Evolutionary conservation across 2,329 filamentous ascomycete species (phyloP).

Genomic region (Penicillium sp.): DNA sequence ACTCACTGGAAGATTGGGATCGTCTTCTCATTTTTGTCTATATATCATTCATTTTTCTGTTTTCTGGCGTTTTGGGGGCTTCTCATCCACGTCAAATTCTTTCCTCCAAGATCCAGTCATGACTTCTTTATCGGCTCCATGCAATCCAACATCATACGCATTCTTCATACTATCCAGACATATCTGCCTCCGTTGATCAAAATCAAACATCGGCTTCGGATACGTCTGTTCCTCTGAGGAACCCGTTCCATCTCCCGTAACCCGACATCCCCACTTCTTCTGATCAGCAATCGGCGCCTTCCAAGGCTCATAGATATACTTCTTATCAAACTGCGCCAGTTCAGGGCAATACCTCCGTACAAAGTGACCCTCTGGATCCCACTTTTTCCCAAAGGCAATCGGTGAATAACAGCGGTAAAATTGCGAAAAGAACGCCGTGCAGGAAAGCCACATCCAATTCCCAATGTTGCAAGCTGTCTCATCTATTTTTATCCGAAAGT

Average conservation of each 20-base stretch:
- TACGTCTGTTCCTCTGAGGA: slow-evolving; percentile 54
- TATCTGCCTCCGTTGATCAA: slow-evolving; percentile 59
- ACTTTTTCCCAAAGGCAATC: slow-evolving; percentile 71
- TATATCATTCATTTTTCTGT: background rate
- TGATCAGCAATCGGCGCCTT: slow-evolving; percentile 69
- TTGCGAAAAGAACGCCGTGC: slow-evolving; percentile 66
- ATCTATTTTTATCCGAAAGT: slow-evolving; percentile 11
- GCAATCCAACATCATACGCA: slow-evolving; percentile 65
- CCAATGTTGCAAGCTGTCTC: slow-evolving; percentile 28
- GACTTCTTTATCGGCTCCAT: slow-evolving; percentile 60
- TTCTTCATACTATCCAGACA: slow-evolving; percentile 70
- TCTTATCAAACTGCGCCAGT: slow-evolving; percentile 60
- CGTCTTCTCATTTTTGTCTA: background rate
- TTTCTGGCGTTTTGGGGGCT: slow-evolving; percentile 16
- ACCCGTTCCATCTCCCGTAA: slow-evolving; percentile 56
- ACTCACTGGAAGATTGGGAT: background rate
- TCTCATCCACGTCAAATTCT: slow-evolving; percentile 7
- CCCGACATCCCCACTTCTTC: slow-evolving; percentile 64
- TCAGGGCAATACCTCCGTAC: slow-evolving; percentile 69
- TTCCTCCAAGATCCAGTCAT: slow-evolving; percentile 53
- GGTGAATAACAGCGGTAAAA: slow-evolving; percentile 50
- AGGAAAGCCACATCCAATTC: slow-evolving; percentile 58
- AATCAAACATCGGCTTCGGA: slow-evolving; percentile 78
- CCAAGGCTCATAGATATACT: slow-evolving; percentile 79
- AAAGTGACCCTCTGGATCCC: slow-evolving; percentile 66